Percentiles rank a stretch among this genome's conserved stretches.
These are phyloP conservation scores for Colletotrichum kahawae DNA, from an alignment of 2,329 filamentous ascomycete genomes.

Conservation along the genomic window DNA sequence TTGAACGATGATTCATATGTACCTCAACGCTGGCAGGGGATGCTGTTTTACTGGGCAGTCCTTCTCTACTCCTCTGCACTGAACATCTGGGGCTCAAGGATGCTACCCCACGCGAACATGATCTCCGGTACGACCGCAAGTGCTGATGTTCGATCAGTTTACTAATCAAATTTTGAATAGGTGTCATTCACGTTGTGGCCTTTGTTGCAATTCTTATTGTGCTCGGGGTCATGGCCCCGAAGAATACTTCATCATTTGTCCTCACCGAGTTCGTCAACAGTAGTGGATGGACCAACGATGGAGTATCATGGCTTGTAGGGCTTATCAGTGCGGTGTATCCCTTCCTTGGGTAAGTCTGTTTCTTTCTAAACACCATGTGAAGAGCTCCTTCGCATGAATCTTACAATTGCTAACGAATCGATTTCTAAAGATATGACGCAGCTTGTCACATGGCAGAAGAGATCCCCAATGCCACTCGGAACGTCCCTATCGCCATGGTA, in stretches of 20 bases:
- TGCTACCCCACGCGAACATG: constrained; percentile 40
- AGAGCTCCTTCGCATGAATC: fast-evolving
- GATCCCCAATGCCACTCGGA: constrained; percentile 33
- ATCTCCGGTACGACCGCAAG: constrained; percentile 20
- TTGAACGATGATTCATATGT: constrained; percentile 45
- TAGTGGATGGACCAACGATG: constrained; percentile 34
- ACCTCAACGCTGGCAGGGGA: constrained; percentile 46
- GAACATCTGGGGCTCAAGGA: constrained; percentile 45
- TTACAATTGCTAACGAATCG: background rate
- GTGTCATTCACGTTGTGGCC: constrained; percentile 30
- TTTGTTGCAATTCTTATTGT: constrained; percentile 31
- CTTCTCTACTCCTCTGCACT: constrained; percentile 39
- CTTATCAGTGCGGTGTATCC: constrained; percentile 35
- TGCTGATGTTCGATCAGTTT: background rate
- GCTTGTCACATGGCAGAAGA: constrained; percentile 39
- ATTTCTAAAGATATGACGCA: constrained; percentile 31
- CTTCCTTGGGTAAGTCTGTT: constrained; percentile 32
- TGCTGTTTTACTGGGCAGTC: constrained; percentile 51
- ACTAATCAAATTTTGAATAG: background rate
- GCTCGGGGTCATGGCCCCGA: constrained; percentile 33
- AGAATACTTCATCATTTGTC: constrained; percentile 32
- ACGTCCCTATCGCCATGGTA: constrained; percentile 37
- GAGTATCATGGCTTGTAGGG: constrained; percentile 35
- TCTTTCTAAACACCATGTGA: too few species aligned
- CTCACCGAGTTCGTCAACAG: constrained; percentile 35